These are phyloP conservation scores for Pulveroboletus sp. DNA, from an alignment of 768 basidiomycete species.

Conservation along the genomic window DNA sequence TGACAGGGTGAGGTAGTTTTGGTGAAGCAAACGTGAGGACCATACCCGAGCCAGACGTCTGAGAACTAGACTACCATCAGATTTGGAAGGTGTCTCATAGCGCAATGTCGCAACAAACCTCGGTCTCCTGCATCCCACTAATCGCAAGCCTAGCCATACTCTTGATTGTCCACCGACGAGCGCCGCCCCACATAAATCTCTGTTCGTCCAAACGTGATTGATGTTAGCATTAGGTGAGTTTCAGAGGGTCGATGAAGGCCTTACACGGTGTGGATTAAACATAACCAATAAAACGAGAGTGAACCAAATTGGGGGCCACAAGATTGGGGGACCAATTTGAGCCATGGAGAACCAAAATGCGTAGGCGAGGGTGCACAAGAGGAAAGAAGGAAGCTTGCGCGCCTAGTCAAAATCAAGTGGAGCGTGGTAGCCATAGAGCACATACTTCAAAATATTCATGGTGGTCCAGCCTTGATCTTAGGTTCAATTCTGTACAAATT, in stretches of 20 bases:
- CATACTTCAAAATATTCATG: constrained; percentile 69
- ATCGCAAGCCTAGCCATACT: constrained; percentile 57
- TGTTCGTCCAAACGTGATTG: constrained; percentile 36
- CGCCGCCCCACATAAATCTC: constrained; percentile 33
- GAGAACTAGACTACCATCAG: constrained; percentile 48
- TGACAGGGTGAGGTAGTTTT: constrained; percentile 5
- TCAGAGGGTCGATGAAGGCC: neutral
- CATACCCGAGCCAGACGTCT: constrained; percentile 88
- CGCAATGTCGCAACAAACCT: constrained; percentile 40
- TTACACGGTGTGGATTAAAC: constrained; percentile 71
- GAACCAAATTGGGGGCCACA: constrained; percentile 85
- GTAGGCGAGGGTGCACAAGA: constrained; percentile 70
- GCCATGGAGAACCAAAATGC: constrained; percentile 84
- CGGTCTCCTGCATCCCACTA: constrained; percentile 69
- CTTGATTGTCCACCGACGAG: constrained; percentile 76
- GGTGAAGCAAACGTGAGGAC: neutral
- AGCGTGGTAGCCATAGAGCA: constrained; percentile 5
- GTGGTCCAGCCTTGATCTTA: constrained; percentile 67
- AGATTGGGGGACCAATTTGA: constrained; percentile 60
- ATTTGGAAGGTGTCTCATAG: neutral
- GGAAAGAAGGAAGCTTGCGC: constrained; percentile 67
- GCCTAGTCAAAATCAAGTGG: constrained; percentile 1
- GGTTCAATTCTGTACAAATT: constrained; percentile 53
- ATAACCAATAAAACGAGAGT: constrained; percentile 52
- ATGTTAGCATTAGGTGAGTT: neutral